Percentiles rank a stretch among this genome's conserved stretches.
phyloP scores from a whole-genome alignment of 805 yeast genomes.

The Nakazawaea siamensis region DNA sequence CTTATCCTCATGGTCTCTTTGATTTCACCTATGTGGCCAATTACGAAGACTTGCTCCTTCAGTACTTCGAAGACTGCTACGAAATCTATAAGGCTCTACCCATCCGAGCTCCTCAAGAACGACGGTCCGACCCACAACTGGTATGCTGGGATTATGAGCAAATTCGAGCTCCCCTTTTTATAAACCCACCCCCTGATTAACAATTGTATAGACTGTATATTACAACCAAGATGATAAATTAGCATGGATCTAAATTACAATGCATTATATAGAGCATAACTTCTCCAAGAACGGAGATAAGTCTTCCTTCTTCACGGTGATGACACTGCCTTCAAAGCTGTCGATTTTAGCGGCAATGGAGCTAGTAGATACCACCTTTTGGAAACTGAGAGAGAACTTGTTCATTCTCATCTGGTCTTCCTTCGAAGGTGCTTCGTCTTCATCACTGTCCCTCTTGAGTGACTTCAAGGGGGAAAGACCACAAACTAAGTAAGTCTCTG shows the following conservation, averaged over 20 bases:
- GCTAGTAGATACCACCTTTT: slow-evolving; percentile 73
- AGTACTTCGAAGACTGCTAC: too few species aligned
- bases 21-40: too few species aligned
- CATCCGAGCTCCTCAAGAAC: too few species aligned
- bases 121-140: too few species aligned
- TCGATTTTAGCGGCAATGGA: slow-evolving; percentile 89
- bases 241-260: background rate
- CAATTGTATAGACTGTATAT: too few species aligned
- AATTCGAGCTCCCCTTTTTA: too few species aligned
- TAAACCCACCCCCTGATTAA: too few species aligned
- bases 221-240: too few species aligned
- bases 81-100: too few species aligned
- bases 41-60: too few species aligned
- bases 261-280: slow-evolving; percentile 21
- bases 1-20: too few species aligned
- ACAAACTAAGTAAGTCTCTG: slow-evolving; percentile 77
- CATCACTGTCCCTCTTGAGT: slow-evolving; percentile 25
- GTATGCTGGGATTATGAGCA: too few species aligned
- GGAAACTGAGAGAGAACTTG: slow-evolving; percentile 87
- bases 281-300: slow-evolving; percentile 80
- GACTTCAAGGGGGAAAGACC: slow-evolving; percentile 86
- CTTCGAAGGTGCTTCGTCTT: slow-evolving; percentile 18
- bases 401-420: slow-evolving; percentile 37
- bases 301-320: slow-evolving; percentile 85
- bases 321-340: slow-evolving; percentile 89